Evolutionary conservation across 345 rosid genomes (phyloP).

Genomic region (Angophora floribunda): DNA sequence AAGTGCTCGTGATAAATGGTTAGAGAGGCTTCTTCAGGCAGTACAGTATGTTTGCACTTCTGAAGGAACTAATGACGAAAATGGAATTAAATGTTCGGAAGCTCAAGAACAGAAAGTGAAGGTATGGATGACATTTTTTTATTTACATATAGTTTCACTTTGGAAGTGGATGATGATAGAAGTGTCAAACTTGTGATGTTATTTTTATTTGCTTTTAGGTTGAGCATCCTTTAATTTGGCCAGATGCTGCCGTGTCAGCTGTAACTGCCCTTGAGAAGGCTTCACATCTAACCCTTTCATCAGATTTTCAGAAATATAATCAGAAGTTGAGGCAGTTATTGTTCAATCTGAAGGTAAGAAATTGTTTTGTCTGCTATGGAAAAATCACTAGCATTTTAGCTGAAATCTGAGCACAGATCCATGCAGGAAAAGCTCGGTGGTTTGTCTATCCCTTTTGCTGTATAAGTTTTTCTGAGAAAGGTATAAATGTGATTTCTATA

Average conservation of each 20-base stretch:
- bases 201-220: conserved; percentile 24
- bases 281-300: conserved; percentile 55
- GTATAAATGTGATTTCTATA: neutral
- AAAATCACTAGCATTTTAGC: neutral
- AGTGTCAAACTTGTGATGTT: neutral
- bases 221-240: conserved; percentile 57
- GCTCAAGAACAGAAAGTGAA: conserved; percentile 33
- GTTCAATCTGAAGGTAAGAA: conserved; percentile 81
- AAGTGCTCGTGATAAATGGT: conserved; percentile 73
- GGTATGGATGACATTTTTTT: conserved; percentile 11
- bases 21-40: conserved; percentile 82
- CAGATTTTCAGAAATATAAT: conserved; percentile 82
- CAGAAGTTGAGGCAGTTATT: conserved; percentile 74
- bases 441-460: neutral
- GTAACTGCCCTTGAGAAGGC: conserved; percentile 82
- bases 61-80: conserved; percentile 23
- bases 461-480: neutral
- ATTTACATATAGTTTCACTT: neutral
- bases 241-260: conserved; percentile 76
- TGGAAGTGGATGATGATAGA: neutral
- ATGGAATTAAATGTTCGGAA: conserved; percentile 14
- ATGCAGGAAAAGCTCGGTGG: neutral
- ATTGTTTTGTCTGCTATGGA: neutral
- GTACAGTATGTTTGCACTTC: conserved; percentile 52
- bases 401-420: neutral